Evolutionary conservation across 805 yeast species (phyloP).

Genomic region (Schizosaccharomyces octosporus): DNA sequence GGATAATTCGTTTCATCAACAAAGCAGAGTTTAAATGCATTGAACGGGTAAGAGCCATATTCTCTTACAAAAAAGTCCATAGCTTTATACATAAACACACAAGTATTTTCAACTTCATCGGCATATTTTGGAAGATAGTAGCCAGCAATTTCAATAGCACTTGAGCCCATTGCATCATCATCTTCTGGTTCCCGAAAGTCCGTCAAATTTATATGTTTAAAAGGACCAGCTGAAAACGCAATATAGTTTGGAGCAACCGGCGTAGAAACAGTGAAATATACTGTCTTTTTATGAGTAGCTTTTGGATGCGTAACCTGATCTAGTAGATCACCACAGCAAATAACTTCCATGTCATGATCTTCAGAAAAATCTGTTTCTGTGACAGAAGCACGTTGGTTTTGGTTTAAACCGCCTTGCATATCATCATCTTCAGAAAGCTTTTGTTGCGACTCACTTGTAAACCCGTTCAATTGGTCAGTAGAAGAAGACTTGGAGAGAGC

Average conservation of each 20-base stretch:
- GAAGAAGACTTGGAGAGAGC: conserved; percentile 5
- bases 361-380: conserved; percentile 17
- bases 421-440: not conserved
- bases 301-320: conserved; percentile 43
- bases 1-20: conserved; percentile 30
- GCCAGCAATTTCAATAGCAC: conserved; percentile 20
- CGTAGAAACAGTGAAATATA: conserved; percentile 44
- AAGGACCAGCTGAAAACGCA: conserved; percentile 87
- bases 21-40: conserved; percentile 55
- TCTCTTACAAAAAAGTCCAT: conserved; percentile 65
- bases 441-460: too few species aligned
- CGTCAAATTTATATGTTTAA: conserved; percentile 34
- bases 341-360: conserved; percentile 18
- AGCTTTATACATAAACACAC: conserved; percentile 52
- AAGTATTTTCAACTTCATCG: conserved; percentile 39
- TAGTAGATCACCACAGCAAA: conserved; percentile 22
- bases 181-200: conserved; percentile 18
- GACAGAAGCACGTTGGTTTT: not conserved
- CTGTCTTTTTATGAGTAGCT: conserved; percentile 51
- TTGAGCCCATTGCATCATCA: conserved; percentile 11
- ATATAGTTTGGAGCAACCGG: conserved; percentile 86
- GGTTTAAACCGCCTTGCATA: not conserved
- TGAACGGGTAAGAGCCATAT: conserved; percentile 80
- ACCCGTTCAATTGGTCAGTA: too few species aligned
- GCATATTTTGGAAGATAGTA: conserved; percentile 39